phyloP scores from a whole-genome alignment of 805 yeast species.

The Sugiyamaella smithiae region DNA sequence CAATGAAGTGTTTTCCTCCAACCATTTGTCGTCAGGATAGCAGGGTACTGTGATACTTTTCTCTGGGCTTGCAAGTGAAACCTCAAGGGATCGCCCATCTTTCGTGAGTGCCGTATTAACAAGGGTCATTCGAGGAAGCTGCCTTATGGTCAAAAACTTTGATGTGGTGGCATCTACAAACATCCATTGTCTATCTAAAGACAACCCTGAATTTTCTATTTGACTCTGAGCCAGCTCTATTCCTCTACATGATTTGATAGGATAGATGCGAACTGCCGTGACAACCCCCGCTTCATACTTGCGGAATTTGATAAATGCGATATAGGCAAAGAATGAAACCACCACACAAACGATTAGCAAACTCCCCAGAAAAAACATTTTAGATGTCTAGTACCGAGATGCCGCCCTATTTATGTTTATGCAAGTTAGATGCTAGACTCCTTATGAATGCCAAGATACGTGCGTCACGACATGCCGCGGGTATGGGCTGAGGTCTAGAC shows the following conservation, averaged over 20 bases:
- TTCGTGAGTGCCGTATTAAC: neutral
- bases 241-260: neutral
- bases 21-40: neutral
- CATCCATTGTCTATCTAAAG: conserved; percentile 1
- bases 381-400: too few relatives aligned
- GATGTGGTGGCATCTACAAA: conserved; percentile 1
- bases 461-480: too few relatives aligned
- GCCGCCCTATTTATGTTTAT: too few relatives aligned
- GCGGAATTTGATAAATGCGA: too few relatives aligned
- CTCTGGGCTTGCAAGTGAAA: neutral
- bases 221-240: neutral
- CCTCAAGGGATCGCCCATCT: neutral
- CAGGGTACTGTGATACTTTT: neutral
- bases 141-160: neutral
- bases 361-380: too few relatives aligned
- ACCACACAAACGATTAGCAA: too few relatives aligned
- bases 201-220: neutral
- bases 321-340: too few relatives aligned
- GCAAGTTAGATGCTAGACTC: too few relatives aligned
- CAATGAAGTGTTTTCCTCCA: neutral
- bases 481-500: too few relatives aligned
- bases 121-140: neutral
- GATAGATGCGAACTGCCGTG: neutral
- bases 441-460: too few relatives aligned
- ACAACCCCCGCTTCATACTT: neutral